phyloP scores from a whole-genome alignment of 2,329 filamentous ascomycete genomes.

The Aureobasidium leucospermi region DNA sequence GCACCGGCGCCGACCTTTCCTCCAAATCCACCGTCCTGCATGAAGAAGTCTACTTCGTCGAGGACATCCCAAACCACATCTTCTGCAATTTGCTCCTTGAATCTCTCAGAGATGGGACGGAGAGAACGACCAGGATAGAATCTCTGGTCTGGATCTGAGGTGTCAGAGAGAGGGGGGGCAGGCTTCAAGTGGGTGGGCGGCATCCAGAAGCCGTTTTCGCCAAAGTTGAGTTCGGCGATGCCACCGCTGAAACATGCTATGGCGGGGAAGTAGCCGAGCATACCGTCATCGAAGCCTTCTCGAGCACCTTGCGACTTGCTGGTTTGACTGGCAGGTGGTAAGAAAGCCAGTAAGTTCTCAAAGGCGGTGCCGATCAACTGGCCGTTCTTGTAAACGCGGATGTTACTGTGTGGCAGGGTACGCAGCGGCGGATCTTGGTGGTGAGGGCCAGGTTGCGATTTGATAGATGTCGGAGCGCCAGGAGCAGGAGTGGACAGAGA shows the following conservation, averaged over 20 bases:
- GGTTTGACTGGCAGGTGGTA: slow-evolving; percentile 79
- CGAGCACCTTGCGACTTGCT: slow-evolving; percentile 66
- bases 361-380: slow-evolving; percentile 79
- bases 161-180: slow-evolving; percentile 22
- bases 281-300: slow-evolving; percentile 85
- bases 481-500: slow-evolving; percentile 58
- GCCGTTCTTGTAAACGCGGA: slow-evolving; percentile 92
- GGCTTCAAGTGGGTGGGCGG: slow-evolving; percentile 54
- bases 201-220: slow-evolving; percentile 77
- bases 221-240: slow-evolving; percentile 88
- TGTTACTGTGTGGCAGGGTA: slow-evolving; percentile 76
- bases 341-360: slow-evolving; percentile 77
- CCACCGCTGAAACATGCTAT: slow-evolving; percentile 89
- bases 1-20: slow-evolving; percentile 22
- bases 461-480: slow-evolving; percentile 32
- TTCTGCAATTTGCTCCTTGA: slow-evolving; percentile 88
- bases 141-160: background rate
- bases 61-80: slow-evolving; percentile 89
- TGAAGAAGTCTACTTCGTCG: slow-evolving; percentile 89
- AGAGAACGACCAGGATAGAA: slow-evolving; percentile 29
- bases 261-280: slow-evolving; percentile 91
- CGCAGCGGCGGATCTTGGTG: slow-evolving; percentile 69
- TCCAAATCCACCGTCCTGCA: slow-evolving; percentile 53
- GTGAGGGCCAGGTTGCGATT: slow-evolving; percentile 61
- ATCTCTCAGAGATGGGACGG: slow-evolving; percentile 67